phyloP scores from a whole-genome alignment of 1,139 yeast genomes.

The Arxiozyma telluris region DNA sequence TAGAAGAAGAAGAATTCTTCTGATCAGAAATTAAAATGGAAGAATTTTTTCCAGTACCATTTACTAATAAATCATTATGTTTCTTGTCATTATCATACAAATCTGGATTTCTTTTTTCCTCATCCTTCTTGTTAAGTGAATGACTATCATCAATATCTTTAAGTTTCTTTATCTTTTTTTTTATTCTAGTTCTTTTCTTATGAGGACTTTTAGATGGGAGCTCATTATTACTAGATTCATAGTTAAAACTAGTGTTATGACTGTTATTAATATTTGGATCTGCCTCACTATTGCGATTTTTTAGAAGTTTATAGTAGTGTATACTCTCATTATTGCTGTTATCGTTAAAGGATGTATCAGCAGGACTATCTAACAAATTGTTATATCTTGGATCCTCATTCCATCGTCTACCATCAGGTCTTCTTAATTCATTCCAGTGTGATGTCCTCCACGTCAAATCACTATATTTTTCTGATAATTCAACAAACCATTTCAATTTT shows the following conservation, averaged over 20 bases:
- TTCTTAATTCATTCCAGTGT: slow-evolving; percentile 55
- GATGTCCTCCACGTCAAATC: slow-evolving; percentile 59
- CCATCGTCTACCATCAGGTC: slow-evolving; percentile 51
- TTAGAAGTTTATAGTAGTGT: not conserved
- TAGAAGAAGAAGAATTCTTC: not conserved
- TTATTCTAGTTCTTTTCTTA: not conserved
- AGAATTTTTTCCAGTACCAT: not conserved
- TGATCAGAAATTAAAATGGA: not conserved
- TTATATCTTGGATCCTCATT: slow-evolving; percentile 33
- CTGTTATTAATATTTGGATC: not conserved
- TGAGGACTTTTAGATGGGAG: not conserved
- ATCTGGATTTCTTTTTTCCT: not conserved
- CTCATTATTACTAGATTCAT: not conserved
- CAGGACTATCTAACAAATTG: not conserved
- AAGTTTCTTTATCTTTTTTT: not conserved
- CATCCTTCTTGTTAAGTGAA: not conserved
- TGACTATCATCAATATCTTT: not conserved
- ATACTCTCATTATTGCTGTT: not conserved
- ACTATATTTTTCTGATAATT: slow-evolving; percentile 49
- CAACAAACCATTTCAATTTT: slow-evolving; percentile 52
- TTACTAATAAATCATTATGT: not conserved
- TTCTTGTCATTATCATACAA: not conserved
- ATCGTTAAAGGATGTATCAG: not conserved
- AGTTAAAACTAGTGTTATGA: not conserved
- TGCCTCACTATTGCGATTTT: not conserved